Base-by-base conservation (phyloP, 1,284 basidiomycete genomes). In the Boletus semigastroideus region DNA sequence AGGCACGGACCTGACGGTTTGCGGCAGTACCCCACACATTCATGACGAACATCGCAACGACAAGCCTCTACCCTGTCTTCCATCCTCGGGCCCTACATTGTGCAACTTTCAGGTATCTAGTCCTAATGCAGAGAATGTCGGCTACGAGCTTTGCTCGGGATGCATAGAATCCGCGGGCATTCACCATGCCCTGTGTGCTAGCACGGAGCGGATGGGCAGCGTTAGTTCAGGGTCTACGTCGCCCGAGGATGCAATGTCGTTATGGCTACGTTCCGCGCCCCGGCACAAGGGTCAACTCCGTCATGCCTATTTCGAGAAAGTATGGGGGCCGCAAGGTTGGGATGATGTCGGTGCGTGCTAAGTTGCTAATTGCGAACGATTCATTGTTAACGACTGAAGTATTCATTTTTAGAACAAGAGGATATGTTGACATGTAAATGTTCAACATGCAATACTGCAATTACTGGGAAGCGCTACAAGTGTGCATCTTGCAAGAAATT, bases 301-400 rank as follows among this genome's bases (percentile, higher is more conserved):
- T 19, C 92, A 95, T 66, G 87, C 90, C 1, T 96, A 87, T 66
- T 72, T 83, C 42, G 92, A 94, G 72, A 91, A 88, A 69, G 78
- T 88, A 10, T 95, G 92, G 92, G 83, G 84, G 1, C 78, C 79
- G 25, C 74, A 74, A 41, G 89, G 90, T 4, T 95, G 92, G 93
- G 83, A 85, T 52, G 88, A 92, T 64, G 84, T 95, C 49, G 89
- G 92, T 92, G 65, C 59, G 89, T 79, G 25, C 20, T 13, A 25
- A 46, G 36, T 7, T 17, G 41, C 34, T 10, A 19, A 37, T 17
- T 41, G 30, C 22, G 17, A 22, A 19, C n/a, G 1, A 13, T 19
- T 20, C 30, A 17, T 31, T 16, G 17, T 48, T 51, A 3, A 51
- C 30, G 11, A 45, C 42, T 39, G 50, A n/a, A 17, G 41, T 22